Percentiles rank a stretch among this genome's conserved stretches.
phyloP scores from a whole-genome alignment of 345 rosid genomes.

The Eucalyptus pauciflora region DNA sequence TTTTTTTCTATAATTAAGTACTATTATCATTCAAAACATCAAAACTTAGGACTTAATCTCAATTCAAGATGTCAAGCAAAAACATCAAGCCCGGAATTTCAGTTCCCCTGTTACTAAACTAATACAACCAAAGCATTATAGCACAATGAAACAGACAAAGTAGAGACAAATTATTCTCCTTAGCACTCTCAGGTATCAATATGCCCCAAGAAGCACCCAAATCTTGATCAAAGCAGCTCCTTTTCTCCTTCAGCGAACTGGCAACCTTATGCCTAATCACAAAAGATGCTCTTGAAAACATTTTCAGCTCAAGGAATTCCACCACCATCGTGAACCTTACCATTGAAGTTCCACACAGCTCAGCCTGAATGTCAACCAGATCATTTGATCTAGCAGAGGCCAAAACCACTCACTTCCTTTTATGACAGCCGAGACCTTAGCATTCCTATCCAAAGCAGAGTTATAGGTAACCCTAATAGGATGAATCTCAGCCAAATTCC shows the following conservation, averaged over 20 bases:
- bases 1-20: neutral
- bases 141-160: neutral
- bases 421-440: neutral
- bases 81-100: neutral
- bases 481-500: neutral
- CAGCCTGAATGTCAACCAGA: neutral
- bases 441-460: neutral
- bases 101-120: neutral
- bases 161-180: neutral
- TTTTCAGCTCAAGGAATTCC: neutral
- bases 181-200: neutral
- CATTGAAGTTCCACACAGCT: neutral
- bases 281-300: neutral
- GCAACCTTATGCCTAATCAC: neutral
- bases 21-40: neutral
- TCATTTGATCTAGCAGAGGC: neutral
- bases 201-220: neutral
- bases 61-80: neutral
- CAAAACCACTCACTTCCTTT: neutral
- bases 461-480: neutral
- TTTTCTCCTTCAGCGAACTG: neutral
- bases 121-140: neutral
- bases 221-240: neutral
- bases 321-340: neutral
- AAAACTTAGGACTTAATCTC: neutral